A percentile compares a stretch with the other conserved stretches of the same genome.
phyloP scores from a whole-genome alignment of 805 yeast species.

The Cyberlindnera mrakii region DNA sequence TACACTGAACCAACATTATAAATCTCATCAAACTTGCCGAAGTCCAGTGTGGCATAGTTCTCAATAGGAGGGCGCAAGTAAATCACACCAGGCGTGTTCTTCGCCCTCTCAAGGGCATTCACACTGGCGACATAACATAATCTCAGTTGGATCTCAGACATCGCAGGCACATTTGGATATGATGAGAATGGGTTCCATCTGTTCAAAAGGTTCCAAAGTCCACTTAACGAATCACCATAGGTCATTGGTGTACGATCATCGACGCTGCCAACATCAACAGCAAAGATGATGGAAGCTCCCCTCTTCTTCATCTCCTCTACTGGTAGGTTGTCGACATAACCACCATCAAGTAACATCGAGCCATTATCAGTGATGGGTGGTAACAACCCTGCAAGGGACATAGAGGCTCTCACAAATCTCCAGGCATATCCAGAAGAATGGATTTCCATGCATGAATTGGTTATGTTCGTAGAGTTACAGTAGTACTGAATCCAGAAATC shows the following conservation, averaged over 20 bases:
- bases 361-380: slow-evolving; percentile 90
- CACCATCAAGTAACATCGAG: slow-evolving; percentile 91
- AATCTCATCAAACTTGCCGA: slow-evolving; percentile 87
- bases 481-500: slow-evolving; percentile 91
- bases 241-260: slow-evolving; percentile 87
- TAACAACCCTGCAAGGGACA: slow-evolving; percentile 90
- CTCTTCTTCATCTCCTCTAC: slow-evolving; percentile 85
- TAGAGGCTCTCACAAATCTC: slow-evolving; percentile 92
- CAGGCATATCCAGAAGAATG: slow-evolving; percentile 92
- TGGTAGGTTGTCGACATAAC: slow-evolving; percentile 89
- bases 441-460: slow-evolving; percentile 91
- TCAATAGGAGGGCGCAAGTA: slow-evolving; percentile 94
- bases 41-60: slow-evolving; percentile 84
- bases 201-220: slow-evolving; percentile 84
- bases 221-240: slow-evolving; percentile 90
- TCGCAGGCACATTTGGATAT: slow-evolving; percentile 83
- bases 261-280: slow-evolving; percentile 93
- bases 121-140: slow-evolving; percentile 94
- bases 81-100: slow-evolving; percentile 74
- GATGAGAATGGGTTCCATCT: slow-evolving; percentile 85
- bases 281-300: slow-evolving; percentile 83
- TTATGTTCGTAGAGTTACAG: slow-evolving; percentile 90
- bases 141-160: slow-evolving; percentile 92
- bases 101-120: slow-evolving; percentile 85
- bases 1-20: slow-evolving; percentile 73